Percentiles rank a stretch among this genome's conserved stretches.
Conservation (phyloP, 1,284 basidiomycete genomes). For the Xerocomus nothofagi region DNA sequence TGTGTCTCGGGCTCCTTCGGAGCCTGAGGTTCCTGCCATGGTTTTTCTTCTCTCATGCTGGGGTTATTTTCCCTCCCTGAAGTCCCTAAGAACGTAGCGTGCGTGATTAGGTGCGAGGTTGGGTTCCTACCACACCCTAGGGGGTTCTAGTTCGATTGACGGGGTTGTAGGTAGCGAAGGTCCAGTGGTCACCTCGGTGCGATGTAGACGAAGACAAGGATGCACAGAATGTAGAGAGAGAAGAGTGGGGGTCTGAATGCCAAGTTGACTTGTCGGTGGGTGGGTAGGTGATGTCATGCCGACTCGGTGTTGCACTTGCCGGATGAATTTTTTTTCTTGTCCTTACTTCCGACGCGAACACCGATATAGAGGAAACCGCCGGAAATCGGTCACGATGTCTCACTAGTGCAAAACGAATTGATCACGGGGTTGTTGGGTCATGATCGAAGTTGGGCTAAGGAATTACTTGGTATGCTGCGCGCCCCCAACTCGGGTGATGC, state of each 20-base stretch:
- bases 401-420: no score
- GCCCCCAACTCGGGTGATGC: background rate
- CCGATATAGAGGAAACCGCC: no score
- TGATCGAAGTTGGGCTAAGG: background rate
- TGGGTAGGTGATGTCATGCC: constrained; percentile 32
- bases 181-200: constrained; percentile 14
- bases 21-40: background rate
- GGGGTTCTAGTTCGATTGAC: constrained; percentile 17
- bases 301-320: constrained; percentile 14
- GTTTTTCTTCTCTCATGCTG: background rate
- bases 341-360: background rate
- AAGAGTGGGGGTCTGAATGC: constrained; percentile 1
- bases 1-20: constrained; percentile 1
- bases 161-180: constrained; percentile 18
- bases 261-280: constrained; percentile 1
- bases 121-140: constrained; percentile 23
- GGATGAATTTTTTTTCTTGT: background rate
- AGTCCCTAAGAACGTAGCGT: background rate
- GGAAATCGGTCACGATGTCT: no score
- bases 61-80: background rate
- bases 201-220: background rate
- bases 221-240: background rate
- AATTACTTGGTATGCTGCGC: background rate
- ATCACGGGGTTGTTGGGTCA: background rate
- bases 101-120: constrained; percentile 14